phyloP scores from a whole-genome alignment of 495 filamentous ascomycete genomes.

The Aspergillus leporis region DNA sequence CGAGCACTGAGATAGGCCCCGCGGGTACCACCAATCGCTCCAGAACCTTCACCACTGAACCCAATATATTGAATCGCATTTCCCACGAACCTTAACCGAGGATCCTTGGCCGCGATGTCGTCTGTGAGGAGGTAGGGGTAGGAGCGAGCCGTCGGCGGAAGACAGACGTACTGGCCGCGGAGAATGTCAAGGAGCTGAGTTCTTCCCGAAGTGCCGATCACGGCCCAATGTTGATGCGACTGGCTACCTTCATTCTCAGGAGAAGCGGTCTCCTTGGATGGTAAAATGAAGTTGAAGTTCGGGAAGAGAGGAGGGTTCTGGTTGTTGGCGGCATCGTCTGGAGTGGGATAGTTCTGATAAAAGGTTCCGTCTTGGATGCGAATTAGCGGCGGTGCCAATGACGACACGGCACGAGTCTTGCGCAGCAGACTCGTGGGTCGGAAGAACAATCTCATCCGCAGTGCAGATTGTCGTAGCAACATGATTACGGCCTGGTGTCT shows the following conservation, averaged over 20 bases:
- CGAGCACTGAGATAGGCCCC: slow-evolving; percentile 85
- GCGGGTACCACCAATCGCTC: slow-evolving; percentile 54
- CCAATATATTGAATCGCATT: slow-evolving; percentile 82
- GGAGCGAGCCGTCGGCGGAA: slow-evolving; percentile 69
- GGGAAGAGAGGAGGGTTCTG: slow-evolving; percentile 63
- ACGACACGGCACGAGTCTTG: slow-evolving; percentile 13
- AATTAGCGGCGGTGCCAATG: slow-evolving; percentile 58
- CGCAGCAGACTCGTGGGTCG: slow-evolving; percentile 7
- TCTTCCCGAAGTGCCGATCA: slow-evolving; percentile 70
- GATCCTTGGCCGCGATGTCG: slow-evolving; percentile 55
- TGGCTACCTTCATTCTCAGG: slow-evolving; percentile 4
- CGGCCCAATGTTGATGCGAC: slow-evolving; percentile 63
- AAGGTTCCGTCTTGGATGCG: slow-evolving; percentile 75
- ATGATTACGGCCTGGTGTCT: background rate
- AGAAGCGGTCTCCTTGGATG: slow-evolving; percentile 40
- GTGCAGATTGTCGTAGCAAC: slow-evolving; percentile 9
- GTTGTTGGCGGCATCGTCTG: slow-evolving; percentile 32
- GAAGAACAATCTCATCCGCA: slow-evolving; percentile 6
- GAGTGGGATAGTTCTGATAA: slow-evolving; percentile 72
- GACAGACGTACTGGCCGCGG: slow-evolving; percentile 67
- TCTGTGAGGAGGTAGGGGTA: slow-evolving; percentile 73
- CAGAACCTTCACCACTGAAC: slow-evolving; percentile 63
- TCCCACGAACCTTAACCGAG: slow-evolving; percentile 53
- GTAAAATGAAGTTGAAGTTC: slow-evolving; percentile 64
- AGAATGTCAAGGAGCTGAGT: slow-evolving; percentile 77